These are phyloP conservation scores for Lactarius vividus DNA, from an alignment of 768 basidiomycete species.

Conservation along the genomic window DNA sequence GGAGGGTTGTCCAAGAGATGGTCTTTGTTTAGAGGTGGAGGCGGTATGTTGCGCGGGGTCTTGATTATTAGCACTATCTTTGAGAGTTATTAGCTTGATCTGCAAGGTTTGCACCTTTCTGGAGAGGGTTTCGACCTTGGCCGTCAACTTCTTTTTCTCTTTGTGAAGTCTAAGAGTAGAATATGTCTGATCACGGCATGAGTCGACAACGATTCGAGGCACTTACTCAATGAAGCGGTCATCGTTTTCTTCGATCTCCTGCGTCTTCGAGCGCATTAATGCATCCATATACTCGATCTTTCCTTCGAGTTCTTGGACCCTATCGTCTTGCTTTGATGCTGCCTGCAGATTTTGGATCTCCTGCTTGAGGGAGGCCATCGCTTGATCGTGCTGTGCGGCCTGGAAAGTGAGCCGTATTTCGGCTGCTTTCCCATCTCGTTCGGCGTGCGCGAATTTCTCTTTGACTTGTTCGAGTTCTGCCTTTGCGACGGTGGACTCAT, in stretches of 20 bases:
- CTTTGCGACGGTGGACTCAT: conserved; percentile 40
- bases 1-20: conserved; percentile 15
- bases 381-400: conserved; percentile 63
- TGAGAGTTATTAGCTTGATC: conserved; percentile 56
- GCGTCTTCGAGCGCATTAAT: conserved; percentile 61
- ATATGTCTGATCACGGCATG: conserved; percentile 12
- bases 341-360: conserved; percentile 54
- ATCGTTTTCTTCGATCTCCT: conserved; percentile 82
- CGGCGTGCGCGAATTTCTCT: conserved; percentile 41
- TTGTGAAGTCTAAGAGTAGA: conserved; percentile 59
- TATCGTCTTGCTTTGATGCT: conserved; percentile 53
- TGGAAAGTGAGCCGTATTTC: conserved; percentile 67
- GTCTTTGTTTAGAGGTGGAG: conserved; percentile 27
- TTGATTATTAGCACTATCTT: conserved; percentile 37
- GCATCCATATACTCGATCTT: conserved; percentile 76
- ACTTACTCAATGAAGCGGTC: conserved; percentile 76
- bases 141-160: conserved; percentile 72
- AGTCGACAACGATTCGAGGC: not conserved
- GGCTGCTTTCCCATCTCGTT: conserved; percentile 51
- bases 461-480: conserved; percentile 21
- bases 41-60: conserved; percentile 22
- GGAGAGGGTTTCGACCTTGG: conserved; percentile 67
- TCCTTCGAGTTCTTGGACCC: conserved; percentile 60
- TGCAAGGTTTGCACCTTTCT: conserved; percentile 74
- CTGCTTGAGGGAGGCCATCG: conserved; percentile 53